phyloP scores from a whole-genome alignment of 1,284 basidiomycete genomes.

The Trametes hirsuta region DNA sequence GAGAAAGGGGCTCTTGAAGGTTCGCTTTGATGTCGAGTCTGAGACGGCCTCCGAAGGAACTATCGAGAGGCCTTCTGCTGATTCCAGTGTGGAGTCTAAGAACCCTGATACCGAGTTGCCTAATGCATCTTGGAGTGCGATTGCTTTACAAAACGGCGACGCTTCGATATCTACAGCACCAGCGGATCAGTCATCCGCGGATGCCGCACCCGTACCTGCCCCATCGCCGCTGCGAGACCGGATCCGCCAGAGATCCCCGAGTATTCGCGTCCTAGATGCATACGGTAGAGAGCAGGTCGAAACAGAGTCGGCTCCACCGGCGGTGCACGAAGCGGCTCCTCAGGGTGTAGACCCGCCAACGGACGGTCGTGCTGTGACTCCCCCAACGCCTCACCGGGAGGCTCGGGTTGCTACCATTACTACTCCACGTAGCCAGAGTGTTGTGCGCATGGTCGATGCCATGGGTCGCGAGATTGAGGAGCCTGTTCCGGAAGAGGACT shows the following conservation, averaged over 20 bases:
- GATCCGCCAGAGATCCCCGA: conserved; percentile 39
- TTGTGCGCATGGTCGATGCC: conserved; percentile 65
- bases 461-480: conserved; percentile 63
- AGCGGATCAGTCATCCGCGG: conserved; percentile 16
- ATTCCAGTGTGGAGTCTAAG: conserved; percentile 17
- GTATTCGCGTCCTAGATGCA: conserved; percentile 62
- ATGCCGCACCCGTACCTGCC: conserved; percentile 17
- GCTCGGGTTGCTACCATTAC: conserved; percentile 14
- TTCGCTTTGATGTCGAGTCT: conserved; percentile 64
- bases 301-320: background rate
- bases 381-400: conserved; percentile 37
- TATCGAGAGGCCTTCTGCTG: conserved; percentile 26
- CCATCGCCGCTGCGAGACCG: conserved; percentile 23
- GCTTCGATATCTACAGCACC: conserved; percentile 5
- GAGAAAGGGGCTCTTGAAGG: conserved; percentile 52
- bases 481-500: conserved; percentile 12
- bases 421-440: conserved; percentile 44
- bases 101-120: conserved; percentile 1
- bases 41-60: conserved; percentile 41
- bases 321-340: conserved; percentile 6
- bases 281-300: conserved; percentile 45
- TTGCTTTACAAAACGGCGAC: conserved; percentile 11
- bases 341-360: background rate
- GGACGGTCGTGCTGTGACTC: conserved; percentile 8
- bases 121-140: conserved; percentile 6